These are phyloP conservation scores for Candida ponderosae DNA, from an alignment of 805 yeast genomes.

Conservation along the genomic window DNA sequence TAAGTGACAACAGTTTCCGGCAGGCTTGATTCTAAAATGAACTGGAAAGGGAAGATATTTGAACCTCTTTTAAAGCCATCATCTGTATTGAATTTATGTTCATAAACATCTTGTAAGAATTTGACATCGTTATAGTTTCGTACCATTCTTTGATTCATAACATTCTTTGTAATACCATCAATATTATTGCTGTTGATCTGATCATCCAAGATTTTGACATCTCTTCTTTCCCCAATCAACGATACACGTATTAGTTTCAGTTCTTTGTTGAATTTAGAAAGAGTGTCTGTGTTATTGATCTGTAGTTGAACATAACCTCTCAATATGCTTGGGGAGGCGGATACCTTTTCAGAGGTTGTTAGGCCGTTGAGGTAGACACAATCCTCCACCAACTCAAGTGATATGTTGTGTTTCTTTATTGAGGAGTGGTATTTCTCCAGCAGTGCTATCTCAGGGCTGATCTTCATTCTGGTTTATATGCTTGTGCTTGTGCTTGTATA, in stretches of 20 bases:
- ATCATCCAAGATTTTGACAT: background rate
- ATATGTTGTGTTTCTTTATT: too few species aligned
- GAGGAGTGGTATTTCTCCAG: background rate
- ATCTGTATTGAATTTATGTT: conserved; percentile 1
- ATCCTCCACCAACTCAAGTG: background rate
- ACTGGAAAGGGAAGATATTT: conserved; percentile 16
- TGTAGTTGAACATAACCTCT: background rate
- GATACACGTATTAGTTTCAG: background rate
- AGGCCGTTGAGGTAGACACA: background rate
- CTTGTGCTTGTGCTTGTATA: too few species aligned
- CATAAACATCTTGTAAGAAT: conserved; percentile 8
- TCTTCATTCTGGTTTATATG: too few species aligned
- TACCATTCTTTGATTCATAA: background rate
- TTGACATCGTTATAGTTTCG: background rate
- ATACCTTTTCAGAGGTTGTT: background rate
- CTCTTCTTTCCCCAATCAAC: background rate
- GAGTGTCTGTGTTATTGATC: background rate
- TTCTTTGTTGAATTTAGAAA: background rate
- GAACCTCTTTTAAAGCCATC: conserved; percentile 8
- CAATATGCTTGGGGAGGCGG: background rate
- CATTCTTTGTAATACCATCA: too few species aligned
- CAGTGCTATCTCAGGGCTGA: too few species aligned
- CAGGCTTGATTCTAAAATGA: conserved; percentile 10
- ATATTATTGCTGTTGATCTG: too few species aligned
- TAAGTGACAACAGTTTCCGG: conserved; percentile 10